Evolutionary conservation across 495 filamentous ascomycete genomes (phyloP).

Genomic region (Halenospora varia): DNA sequence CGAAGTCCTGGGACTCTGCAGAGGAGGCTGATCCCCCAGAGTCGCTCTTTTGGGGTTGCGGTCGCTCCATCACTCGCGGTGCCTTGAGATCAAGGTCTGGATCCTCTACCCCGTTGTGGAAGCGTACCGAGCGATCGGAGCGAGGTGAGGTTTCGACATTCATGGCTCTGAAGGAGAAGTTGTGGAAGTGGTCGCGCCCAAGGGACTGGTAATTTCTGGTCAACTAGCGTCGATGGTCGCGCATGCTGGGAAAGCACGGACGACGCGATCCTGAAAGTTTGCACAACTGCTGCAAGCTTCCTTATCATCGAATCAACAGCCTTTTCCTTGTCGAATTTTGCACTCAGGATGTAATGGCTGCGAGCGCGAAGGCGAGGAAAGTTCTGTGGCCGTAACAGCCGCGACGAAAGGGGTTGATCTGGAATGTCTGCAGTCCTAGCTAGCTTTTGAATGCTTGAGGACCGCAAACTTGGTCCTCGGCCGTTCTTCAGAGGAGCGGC

Average conservation of each 20-base stretch:
- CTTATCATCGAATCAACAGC: no score
- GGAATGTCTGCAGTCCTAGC: background rate
- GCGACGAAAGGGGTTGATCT: background rate
- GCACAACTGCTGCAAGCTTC: no score
- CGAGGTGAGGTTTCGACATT: conserved; percentile 45
- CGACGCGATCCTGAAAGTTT: background rate
- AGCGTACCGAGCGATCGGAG: conserved; percentile 47
- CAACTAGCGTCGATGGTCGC: conserved; percentile 7
- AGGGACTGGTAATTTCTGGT: background rate
- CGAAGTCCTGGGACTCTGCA: conserved; percentile 44
- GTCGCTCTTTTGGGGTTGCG: conserved; percentile 49
- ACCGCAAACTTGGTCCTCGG: background rate
- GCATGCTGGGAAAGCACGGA: background rate
- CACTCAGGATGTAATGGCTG: no score
- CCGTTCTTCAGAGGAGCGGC: background rate
- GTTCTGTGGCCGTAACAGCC: background rate
- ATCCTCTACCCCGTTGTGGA: conserved; percentile 36
- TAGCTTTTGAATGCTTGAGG: background rate
- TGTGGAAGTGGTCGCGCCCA: background rate
- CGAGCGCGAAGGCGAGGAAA: no score
- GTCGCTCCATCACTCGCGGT: conserved; percentile 46
- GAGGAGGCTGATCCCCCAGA: conserved; percentile 63
- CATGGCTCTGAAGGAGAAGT: conserved; percentile 22
- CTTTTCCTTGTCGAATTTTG: no score
- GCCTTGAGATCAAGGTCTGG: conserved; percentile 32